Conservation (phyloP, 768 basidiomycete genomes). For the Hemileccinum rubropunctum region DNA sequence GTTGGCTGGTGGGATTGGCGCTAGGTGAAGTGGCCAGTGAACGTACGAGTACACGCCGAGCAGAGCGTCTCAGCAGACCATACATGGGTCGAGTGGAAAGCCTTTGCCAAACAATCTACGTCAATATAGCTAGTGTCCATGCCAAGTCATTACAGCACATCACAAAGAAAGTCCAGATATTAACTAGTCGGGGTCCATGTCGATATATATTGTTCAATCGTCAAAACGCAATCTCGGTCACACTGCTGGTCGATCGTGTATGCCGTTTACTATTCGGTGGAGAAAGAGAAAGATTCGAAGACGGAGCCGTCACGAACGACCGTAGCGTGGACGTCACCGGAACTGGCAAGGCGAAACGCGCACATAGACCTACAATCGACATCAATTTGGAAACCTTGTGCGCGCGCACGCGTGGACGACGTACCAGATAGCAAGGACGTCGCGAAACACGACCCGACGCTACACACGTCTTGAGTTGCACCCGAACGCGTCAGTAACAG, state of each 20-base stretch:
- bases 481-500: too few relatives aligned
- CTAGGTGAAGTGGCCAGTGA: slow-evolving; percentile 12
- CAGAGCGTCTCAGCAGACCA: slow-evolving; percentile 15
- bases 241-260: slow-evolving; percentile 11
- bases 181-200: too few relatives aligned
- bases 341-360: not conserved
- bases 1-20: slow-evolving; percentile 19
- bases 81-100: slow-evolving; percentile 2
- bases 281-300: not conserved
- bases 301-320: not conserved
- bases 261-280: not conserved
- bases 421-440: not conserved
- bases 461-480: not conserved
- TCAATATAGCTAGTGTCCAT: too few relatives aligned
- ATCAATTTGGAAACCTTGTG: not conserved
- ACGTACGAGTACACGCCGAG: slow-evolving; percentile 7
- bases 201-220: not conserved
- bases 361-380: not conserved
- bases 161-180: not conserved
- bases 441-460: not conserved
- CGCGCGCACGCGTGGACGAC: not conserved
- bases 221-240: slow-evolving; percentile 13
- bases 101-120: slow-evolving; percentile 10
- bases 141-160: not conserved
- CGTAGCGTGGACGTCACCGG: not conserved